A percentile compares a stretch with the other conserved stretches of the same genome.
Evolutionary conservation across 306 rosid species (phyloP).

Genomic region (Pyrus betulifolia): DNA sequence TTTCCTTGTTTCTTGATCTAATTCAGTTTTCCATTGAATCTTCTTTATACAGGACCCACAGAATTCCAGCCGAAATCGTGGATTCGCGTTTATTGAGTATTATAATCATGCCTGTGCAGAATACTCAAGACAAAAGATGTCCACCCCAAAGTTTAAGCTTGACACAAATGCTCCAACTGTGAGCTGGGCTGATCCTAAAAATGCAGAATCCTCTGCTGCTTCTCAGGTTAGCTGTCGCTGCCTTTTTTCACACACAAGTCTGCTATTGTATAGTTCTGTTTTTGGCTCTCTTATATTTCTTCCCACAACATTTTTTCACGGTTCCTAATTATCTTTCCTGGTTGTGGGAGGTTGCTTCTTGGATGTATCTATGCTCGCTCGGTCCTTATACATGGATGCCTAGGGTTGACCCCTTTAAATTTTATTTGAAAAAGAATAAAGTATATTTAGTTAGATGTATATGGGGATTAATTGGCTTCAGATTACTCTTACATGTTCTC

Average conservation of each 20-base stretch:
- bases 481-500: neutral
- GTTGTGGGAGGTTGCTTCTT: neutral
- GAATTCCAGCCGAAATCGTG: slow-evolving; percentile 43
- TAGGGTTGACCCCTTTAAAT: neutral
- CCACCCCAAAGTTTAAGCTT: slow-evolving; percentile 56
- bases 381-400: neutral
- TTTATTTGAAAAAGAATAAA: neutral
- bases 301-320: neutral
- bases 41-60: slow-evolving; percentile 45
- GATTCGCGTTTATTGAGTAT: slow-evolving; percentile 60
- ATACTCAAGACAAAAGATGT: slow-evolving; percentile 60
- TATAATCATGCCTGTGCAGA: slow-evolving; percentile 65
- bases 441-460: neutral
- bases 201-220: slow-evolving; percentile 47
- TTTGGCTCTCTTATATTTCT: neutral
- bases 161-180: slow-evolving; percentile 56
- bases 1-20: slow-evolving; percentile 10
- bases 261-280: neutral
- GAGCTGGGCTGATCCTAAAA: slow-evolving; percentile 72
- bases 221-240: slow-evolving; percentile 41
- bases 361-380: neutral
- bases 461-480: neutral
- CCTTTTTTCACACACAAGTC: neutral
- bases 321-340: neutral
- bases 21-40: neutral